Evolutionary conservation across 106 monocot species (phyloP).

Genomic region (Dendrobium huoshanense): DNA sequence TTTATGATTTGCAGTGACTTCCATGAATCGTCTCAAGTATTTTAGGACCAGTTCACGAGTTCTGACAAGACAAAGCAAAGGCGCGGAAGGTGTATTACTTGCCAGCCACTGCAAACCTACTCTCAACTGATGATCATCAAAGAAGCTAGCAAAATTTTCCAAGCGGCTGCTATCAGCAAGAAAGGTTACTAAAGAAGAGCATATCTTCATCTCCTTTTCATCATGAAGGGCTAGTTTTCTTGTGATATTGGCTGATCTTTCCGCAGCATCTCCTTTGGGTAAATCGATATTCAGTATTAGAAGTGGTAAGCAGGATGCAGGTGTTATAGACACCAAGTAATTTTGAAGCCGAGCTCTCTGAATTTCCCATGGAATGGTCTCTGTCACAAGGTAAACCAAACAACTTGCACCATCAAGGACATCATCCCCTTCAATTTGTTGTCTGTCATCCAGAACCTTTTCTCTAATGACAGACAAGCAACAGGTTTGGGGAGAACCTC

Average conservation of each 20-base stretch:
- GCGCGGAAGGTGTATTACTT: slow-evolving; percentile 45
- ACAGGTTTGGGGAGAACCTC: slow-evolving; percentile 7
- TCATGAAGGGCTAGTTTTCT: slow-evolving; percentile 42
- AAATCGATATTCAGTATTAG: slow-evolving; percentile 33
- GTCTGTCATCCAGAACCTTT: slow-evolving; percentile 14
- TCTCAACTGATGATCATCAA: slow-evolving; percentile 57
- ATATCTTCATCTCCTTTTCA: slow-evolving; percentile 39
- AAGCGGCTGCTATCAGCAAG: slow-evolving; percentile 10
- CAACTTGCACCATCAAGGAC: slow-evolving; percentile 41
- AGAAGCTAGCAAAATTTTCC: slow-evolving; percentile 29
- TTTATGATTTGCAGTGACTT: slow-evolving; percentile 19
- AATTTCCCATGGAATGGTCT: slow-evolving; percentile 51
- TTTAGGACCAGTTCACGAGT: slow-evolving; percentile 41
- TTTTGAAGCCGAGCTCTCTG: slow-evolving; percentile 55
- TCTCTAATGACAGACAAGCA: slow-evolving; percentile 62
- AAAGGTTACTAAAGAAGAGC: slow-evolving; percentile 35
- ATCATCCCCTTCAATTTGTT: slow-evolving; percentile 22
- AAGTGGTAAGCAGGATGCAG: slow-evolving; percentile 70
- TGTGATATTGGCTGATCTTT: slow-evolving; percentile 28
- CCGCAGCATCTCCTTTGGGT: slow-evolving; percentile 11
- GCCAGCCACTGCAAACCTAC: slow-evolving; percentile 77
- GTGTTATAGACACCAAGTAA: slow-evolving; percentile 43
- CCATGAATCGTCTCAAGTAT: slow-evolving; percentile 31
- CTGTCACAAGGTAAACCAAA: slow-evolving; percentile 58
- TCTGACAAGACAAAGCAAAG: slow-evolving; percentile 35